These are phyloP conservation scores for Schizonepeta tenuifolia DNA, from an alignment of 257 asterid species.

Conservation along the genomic window DNA sequence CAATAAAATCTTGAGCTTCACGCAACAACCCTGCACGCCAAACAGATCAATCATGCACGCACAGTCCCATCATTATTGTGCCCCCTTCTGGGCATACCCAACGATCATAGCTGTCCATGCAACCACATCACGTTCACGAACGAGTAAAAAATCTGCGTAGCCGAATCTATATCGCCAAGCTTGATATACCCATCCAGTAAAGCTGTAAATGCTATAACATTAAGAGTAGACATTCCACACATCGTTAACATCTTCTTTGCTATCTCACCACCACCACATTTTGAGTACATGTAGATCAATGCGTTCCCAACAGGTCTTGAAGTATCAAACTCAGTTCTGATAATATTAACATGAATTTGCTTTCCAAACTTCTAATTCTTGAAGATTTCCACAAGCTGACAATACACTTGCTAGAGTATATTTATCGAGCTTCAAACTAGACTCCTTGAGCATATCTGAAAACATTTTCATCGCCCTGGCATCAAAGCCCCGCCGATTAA, in stretches of 20 bases:
- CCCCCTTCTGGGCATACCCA: slow-evolving; percentile 75
- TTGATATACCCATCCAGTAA: slow-evolving; percentile 80
- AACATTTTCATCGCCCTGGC: slow-evolving; percentile 57
- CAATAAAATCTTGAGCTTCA: slow-evolving; percentile 73
- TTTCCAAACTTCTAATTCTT: slow-evolving; percentile 54
- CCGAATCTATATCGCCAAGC: slow-evolving; percentile 78
- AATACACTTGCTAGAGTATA: slow-evolving; percentile 75
- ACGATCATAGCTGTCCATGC: slow-evolving; percentile 95
- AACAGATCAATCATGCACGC: slow-evolving; percentile 83
- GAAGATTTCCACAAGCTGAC: slow-evolving; percentile 77
- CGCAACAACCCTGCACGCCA: slow-evolving; percentile 80
- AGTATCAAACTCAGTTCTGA: slow-evolving; percentile 53
- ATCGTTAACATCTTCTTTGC: slow-evolving; percentile 52
- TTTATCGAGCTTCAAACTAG: slow-evolving; percentile 57
- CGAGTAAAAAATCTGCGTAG: slow-evolving; percentile 71
- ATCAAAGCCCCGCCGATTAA: slow-evolving; percentile 69
- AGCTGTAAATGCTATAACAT: slow-evolving; percentile 76
- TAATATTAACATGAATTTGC: slow-evolving; percentile 69
- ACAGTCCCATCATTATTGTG: slow-evolving; percentile 58
- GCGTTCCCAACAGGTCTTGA: slow-evolving; percentile 75
- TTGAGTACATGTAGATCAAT: slow-evolving; percentile 80
- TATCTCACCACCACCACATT: slow-evolving; percentile 62
- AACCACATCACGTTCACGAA: slow-evolving; percentile 75
- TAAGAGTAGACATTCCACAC: slow-evolving; percentile 45
- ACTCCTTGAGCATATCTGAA: slow-evolving; percentile 56